Conservation (phyloP, 2,329 filamentous ascomycete genomes). For the Pseudocercospora cruenta region DNA sequence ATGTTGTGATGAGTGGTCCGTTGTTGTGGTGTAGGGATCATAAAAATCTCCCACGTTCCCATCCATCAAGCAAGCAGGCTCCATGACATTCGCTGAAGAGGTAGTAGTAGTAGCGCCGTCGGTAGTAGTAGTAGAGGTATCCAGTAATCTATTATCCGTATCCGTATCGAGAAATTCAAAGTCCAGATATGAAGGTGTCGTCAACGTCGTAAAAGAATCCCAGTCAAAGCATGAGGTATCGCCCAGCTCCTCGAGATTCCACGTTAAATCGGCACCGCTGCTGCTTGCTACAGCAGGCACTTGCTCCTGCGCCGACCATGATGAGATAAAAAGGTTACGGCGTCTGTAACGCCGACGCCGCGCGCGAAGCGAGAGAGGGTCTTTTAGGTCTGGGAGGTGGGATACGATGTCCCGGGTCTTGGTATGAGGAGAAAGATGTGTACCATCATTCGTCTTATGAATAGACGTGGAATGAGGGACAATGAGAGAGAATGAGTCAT, state of each 20-base stretch:
- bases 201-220: not conserved
- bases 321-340: not conserved
- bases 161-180: not conserved
- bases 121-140: not conserved
- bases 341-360: slow-evolving; percentile 10
- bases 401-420: not conserved
- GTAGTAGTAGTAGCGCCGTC: not conserved
- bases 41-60: not conserved
- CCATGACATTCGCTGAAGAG: not conserved
- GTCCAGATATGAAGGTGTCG: not conserved
- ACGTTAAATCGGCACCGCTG: slow-evolving; percentile 6
- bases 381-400: not conserved
- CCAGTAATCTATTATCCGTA: not conserved
- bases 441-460: not conserved
- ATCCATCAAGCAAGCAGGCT: not conserved
- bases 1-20: not conserved
- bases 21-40: not conserved
- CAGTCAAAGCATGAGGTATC: not conserved
- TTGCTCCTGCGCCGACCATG: slow-evolving; percentile 1
- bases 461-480: not conserved
- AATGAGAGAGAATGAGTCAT: slow-evolving; percentile 6
- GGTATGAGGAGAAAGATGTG: not conserved
- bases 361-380: slow-evolving; percentile 5
- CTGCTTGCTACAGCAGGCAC: not conserved
- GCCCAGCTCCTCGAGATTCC: not conserved